Conservation (phyloP, 2,329 filamentous ascomycete species). For the Trichoderma sp. region DNA sequence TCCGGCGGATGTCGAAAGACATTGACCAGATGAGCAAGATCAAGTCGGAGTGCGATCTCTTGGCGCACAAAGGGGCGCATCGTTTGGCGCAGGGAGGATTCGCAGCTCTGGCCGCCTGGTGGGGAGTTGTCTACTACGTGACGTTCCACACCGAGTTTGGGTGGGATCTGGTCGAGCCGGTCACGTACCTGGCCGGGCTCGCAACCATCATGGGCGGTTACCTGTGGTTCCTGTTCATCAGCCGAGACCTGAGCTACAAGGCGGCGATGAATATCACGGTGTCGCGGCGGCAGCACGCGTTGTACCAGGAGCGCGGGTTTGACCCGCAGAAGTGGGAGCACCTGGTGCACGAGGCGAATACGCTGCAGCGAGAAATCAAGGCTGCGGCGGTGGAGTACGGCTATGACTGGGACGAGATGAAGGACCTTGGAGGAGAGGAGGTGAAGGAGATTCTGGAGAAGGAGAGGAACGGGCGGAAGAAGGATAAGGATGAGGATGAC, state of each 20-base stretch:
- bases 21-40: slow-evolving; percentile 71
- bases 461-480: slow-evolving; percentile 47
- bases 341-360: slow-evolving; percentile 77
- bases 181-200: slow-evolving; percentile 87
- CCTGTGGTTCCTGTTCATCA: slow-evolving; percentile 91
- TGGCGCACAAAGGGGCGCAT: slow-evolving; percentile 77
- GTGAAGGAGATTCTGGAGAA: slow-evolving; percentile 59
- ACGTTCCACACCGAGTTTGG: slow-evolving; percentile 74
- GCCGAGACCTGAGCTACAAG: slow-evolving; percentile 83
- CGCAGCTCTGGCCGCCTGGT: slow-evolving; percentile 72
- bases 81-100: slow-evolving; percentile 80
- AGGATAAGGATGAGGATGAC: slow-evolving; percentile 42
- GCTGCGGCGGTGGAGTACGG: slow-evolving; percentile 83
- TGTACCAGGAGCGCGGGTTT: slow-evolving; percentile 77
- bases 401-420: slow-evolving; percentile 81
- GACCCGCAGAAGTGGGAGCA: slow-evolving; percentile 76
- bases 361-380: slow-evolving; percentile 75
- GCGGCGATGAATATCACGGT: slow-evolving; percentile 87
- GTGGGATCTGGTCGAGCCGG: slow-evolving; percentile 89
- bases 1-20: slow-evolving; percentile 69
- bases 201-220: slow-evolving; percentile 87
- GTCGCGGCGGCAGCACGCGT: slow-evolving; percentile 69
- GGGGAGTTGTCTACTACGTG: slow-evolving; percentile 75
- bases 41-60: slow-evolving; percentile 77
- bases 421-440: slow-evolving; percentile 70